These are phyloP conservation scores for Rhodotorula sphaerocarpa DNA, from an alignment of 768 basidiomycete species.

Conservation along the genomic window DNA sequence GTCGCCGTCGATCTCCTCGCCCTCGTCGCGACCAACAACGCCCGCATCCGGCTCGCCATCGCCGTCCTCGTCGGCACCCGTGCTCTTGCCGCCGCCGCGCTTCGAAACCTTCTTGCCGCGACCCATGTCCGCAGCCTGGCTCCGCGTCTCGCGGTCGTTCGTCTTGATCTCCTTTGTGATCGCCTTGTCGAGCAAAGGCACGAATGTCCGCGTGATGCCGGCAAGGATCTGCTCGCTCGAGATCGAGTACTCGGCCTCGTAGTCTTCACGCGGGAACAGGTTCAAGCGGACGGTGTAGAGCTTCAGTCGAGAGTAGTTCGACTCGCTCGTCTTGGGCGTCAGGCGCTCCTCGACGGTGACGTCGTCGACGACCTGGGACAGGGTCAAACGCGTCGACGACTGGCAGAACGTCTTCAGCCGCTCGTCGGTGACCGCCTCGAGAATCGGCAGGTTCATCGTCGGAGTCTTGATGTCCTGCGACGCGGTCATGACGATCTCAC, in stretches of 20 bases:
- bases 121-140: slow-evolving; percentile 71
- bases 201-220: slow-evolving; percentile 66
- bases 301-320: slow-evolving; percentile 60
- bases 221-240: slow-evolving; percentile 62
- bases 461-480: slow-evolving; percentile 93
- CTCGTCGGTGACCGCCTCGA: slow-evolving; percentile 54
- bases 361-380: slow-evolving; percentile 78
- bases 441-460: slow-evolving; percentile 74
- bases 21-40: slow-evolving; percentile 42
- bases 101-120: slow-evolving; percentile 48
- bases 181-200: slow-evolving; percentile 71
- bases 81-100: slow-evolving; percentile 51
- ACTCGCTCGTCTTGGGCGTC: slow-evolving; percentile 49
- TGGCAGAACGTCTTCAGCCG: slow-evolving; percentile 63
- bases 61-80: slow-evolving; percentile 49
- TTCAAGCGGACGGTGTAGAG: slow-evolving; percentile 69
- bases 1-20: slow-evolving; percentile 71
- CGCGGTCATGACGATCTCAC: slow-evolving; percentile 99
- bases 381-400: slow-evolving; percentile 68
- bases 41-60: slow-evolving; percentile 54
- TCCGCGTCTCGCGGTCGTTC: slow-evolving; percentile 66
- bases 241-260: slow-evolving; percentile 71
- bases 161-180: slow-evolving; percentile 77
- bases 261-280: slow-evolving; percentile 82
- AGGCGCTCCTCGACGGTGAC: slow-evolving; percentile 74